Conservation (phyloP, 164 flowering plant genomes). For the Macadamia integrifolia region DNA sequence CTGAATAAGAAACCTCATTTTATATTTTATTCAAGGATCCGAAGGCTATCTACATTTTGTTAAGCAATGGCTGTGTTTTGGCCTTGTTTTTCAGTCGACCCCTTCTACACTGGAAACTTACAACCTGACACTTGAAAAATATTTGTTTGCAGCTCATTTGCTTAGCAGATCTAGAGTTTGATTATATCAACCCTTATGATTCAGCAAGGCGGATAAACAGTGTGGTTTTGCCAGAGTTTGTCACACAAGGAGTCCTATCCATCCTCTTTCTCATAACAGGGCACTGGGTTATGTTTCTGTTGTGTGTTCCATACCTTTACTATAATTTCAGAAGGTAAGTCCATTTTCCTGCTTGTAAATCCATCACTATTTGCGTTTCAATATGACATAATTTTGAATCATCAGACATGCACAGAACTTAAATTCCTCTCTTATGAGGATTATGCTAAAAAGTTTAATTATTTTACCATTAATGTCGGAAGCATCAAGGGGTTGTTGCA, state of each 20-base stretch:
- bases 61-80: not conserved
- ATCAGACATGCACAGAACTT: not conserved
- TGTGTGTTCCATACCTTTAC: constrained; percentile 68
- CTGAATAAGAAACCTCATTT: not conserved
- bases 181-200: constrained; percentile 93
- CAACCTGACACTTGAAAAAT: constrained; percentile 12
- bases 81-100: not conserved
- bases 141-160: constrained; percentile 81
- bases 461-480: no score
- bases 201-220: constrained; percentile 76
- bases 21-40: not conserved
- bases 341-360: constrained; percentile 3
- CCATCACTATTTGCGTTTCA: not conserved
- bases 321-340: constrained; percentile 80
- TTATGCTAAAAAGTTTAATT: no score
- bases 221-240: constrained; percentile 73
- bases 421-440: not conserved
- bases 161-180: constrained; percentile 93
- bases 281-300: constrained; percentile 79
- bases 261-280: constrained; percentile 67
- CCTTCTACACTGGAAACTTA: not conserved
- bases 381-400: not conserved
- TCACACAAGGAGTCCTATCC: constrained; percentile 59
- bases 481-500: no score
- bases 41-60: not conserved